Evolutionary conservation across 2,329 filamentous ascomycete species (phyloP), one percentile per base, ranked within the genome.

Genomic region (Aspergillus sp.): DNA sequence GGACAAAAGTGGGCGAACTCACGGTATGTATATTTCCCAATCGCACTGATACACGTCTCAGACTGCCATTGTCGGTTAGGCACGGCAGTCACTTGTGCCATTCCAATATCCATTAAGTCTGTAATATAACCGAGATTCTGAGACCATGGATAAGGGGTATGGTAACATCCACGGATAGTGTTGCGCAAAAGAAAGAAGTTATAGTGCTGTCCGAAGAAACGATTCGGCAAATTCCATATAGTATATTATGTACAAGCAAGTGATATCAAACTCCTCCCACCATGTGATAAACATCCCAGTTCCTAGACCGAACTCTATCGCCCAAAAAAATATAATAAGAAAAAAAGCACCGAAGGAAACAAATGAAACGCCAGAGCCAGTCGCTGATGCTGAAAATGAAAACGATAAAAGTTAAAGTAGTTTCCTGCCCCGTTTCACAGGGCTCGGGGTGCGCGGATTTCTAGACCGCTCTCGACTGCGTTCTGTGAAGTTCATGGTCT

Each of bases 391-490:
- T 60, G 54, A 35, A n/a, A 46, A 41, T 37, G 15, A n/a, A 40
- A 44, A 19, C n/a, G 9, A 35, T 40, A 6, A 14, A 9, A 24
- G 39, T 56, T 37, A 61, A 31, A 59, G 49, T 3, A 71, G 66
- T 21, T 61, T 65, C 44, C 65, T 59, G 31, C 56, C 55, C 14
- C 71, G 65, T 58, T 75, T 75, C 2, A 66, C 64, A 3, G 75
- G 74, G 58, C 73, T 75, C 15, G 75, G 74, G 2, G 71, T 74
- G n/a, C 71, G 72, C 48, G 72, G 58, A 44, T 73, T 69, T 11
- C 62, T 62, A 43, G 70, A 67, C 4, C 69, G 66, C 39, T 69
- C 68, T 19, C 68, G 71, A 46, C 62, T 71, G 41, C 70, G 69
- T 40, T 68, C 71, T 2, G 67, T 67, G 55, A 72, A 71, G 27